Percentiles rank a stretch among this genome's conserved stretches.
These are phyloP conservation scores for Penicillium frequentans DNA, from an alignment of 2,329 filamentous ascomycete species.

Conservation along the genomic window DNA sequence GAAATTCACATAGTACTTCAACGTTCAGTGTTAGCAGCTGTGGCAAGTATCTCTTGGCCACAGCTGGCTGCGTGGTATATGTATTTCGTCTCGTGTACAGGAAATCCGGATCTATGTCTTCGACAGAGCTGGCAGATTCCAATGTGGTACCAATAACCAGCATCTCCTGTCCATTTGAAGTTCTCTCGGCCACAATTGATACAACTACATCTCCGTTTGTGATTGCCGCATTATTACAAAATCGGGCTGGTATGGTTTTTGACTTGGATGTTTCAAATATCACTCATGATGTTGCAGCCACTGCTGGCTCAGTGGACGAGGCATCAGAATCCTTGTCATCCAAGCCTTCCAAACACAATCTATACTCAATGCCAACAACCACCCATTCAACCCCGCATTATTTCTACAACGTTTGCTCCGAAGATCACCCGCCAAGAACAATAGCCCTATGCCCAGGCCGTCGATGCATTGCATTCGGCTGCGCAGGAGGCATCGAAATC, in stretches of 20 bases:
- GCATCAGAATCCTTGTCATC: not conserved
- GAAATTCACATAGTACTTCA: slow-evolving; percentile 24
- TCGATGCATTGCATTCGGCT: slow-evolving; percentile 66
- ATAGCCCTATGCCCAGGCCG: slow-evolving; percentile 66
- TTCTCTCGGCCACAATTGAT: slow-evolving; percentile 64
- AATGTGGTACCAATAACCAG: slow-evolving; percentile 50
- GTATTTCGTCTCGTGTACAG: slow-evolving; percentile 51
- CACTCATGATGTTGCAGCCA: not conserved
- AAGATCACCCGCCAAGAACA: slow-evolving; percentile 64
- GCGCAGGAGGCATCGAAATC: slow-evolving; percentile 61
- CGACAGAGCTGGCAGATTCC: slow-evolving; percentile 29
- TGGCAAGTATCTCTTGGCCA: slow-evolving; percentile 58
- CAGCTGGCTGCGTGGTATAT: slow-evolving; percentile 55
- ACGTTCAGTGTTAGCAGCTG: slow-evolving; percentile 59
- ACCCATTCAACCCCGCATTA: slow-evolving; percentile 38
- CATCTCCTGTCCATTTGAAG: slow-evolving; percentile 57
- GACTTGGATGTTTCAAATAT: slow-evolving; percentile 44
- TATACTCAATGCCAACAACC: slow-evolving; percentile 19
- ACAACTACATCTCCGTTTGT: slow-evolving; percentile 56
- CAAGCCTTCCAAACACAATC: not conserved
- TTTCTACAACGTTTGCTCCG: slow-evolving; percentile 57
- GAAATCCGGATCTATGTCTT: slow-evolving; percentile 15
- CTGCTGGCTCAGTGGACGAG: slow-evolving; percentile 12
- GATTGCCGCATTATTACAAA: slow-evolving; percentile 60
- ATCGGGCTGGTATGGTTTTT: slow-evolving; percentile 61